Evolutionary conservation across 2,329 filamentous ascomycete genomes (phyloP), one percentile per base, ranked within the genome.

Genomic region (Aspergillus arachidicola): DNA sequence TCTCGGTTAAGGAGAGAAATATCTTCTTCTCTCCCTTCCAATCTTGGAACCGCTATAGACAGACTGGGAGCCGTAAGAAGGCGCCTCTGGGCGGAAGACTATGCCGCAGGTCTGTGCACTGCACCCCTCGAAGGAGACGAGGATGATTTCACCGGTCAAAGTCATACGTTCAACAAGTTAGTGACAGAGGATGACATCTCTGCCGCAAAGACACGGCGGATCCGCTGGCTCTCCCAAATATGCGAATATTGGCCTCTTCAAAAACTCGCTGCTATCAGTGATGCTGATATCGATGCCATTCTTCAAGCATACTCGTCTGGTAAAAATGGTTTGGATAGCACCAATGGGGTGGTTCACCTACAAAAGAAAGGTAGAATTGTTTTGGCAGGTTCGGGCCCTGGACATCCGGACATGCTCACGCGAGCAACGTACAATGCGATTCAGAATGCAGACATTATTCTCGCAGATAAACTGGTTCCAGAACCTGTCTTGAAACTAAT

Each of bases 221-320:
- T 96, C 83, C 87, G 95, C 62, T 99, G 95, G 95, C 83, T 99
- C 1, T 88, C 91, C 23, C 95, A 99, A 76, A 93, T 99, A 58
- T 99, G 95, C 84, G 95, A 99, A 81, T 99, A 99, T 80, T 99
- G 95, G 95, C 94, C 95, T 1, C 84, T 99, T 30, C 89, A 89
- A 66, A 87, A 91, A 21, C 85, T 99, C 1, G 93, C 93, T 9
- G 84, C 85, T 46, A 90, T 98, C 66, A 90, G 86, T 4, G 92
- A 97, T 71, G 85, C 85, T 10, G 94, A 98, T 69, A 88, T 97
- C 7, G 87, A 92, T 19, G 77, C 81, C 14, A 87, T 98, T 0
- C 84, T 99, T n/a, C 81, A 86, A 66, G 88, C 91, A 2, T 97
- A 96, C 61, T 78, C 75, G 11, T 71, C 76, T 23, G 72, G 71